These are phyloP conservation scores for Ceriops tagal DNA, from an alignment of 345 rosid species.

Conservation along the genomic window DNA sequence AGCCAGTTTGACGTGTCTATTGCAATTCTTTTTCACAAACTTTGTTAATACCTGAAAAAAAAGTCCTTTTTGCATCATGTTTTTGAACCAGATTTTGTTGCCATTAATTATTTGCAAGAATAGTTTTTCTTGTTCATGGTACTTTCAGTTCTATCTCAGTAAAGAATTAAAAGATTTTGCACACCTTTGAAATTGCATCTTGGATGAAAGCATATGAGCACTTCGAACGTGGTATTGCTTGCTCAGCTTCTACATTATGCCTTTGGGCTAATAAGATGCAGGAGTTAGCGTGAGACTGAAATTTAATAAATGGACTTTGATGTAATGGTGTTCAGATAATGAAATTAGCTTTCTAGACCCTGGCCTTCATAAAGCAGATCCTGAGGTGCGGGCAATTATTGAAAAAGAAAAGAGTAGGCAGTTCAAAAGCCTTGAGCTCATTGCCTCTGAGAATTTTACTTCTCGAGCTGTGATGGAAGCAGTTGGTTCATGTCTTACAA, in stretches of 20 bases:
- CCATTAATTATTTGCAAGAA: no score
- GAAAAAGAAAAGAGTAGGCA: conserved; percentile 79
- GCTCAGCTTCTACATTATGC: background rate
- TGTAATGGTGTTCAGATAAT: conserved; percentile 36
- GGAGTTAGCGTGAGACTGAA: background rate
- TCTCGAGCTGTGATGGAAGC: conserved; percentile 96
- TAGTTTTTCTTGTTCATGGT: no score
- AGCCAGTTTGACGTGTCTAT: no score
- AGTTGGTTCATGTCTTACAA: conserved; percentile 89
- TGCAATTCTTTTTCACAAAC: no score
- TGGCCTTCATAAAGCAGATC: conserved; percentile 65
- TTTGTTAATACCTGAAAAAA: no score
- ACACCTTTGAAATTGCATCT: background rate
- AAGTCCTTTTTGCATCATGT: no score
- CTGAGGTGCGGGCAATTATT: conserved; percentile 62
- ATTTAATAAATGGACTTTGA: background rate
- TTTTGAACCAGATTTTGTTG: no score
- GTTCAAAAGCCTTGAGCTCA: conserved; percentile 86
- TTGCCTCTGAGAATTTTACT: conserved; percentile 91
- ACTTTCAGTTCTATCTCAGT: no score
- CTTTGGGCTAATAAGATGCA: background rate
- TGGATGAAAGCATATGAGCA: background rate
- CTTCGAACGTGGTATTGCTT: background rate
- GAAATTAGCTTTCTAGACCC: conserved; percentile 45
- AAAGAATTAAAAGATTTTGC: background rate